Evolutionary conservation across 768 basidiomycete genomes (phyloP).

Genomic region (Mycena vitilis): DNA sequence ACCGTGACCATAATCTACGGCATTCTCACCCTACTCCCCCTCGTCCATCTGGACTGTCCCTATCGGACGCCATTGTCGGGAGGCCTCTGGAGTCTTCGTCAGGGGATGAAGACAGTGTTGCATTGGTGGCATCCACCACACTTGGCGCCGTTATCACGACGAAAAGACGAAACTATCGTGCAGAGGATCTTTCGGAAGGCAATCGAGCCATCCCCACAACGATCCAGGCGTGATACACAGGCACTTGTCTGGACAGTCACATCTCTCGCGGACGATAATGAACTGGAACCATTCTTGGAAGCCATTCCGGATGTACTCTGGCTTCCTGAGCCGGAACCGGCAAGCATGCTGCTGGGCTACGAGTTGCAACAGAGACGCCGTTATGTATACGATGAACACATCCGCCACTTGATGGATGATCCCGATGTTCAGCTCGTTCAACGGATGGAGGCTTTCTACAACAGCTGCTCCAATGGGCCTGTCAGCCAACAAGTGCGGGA

Average conservation of each 20-base stretch:
- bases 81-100: neutral
- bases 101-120: too few relatives aligned
- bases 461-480: too few relatives aligned
- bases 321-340: too few relatives aligned
- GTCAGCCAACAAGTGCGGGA: neutral
- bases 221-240: neutral
- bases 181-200: too few relatives aligned
- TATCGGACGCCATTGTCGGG: neutral
- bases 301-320: too few relatives aligned
- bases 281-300: too few relatives aligned
- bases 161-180: too few relatives aligned
- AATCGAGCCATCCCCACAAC: too few relatives aligned
- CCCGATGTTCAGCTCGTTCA: neutral
- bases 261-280: neutral
- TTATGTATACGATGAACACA: neutral
- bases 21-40: neutral
- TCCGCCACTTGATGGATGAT: neutral
- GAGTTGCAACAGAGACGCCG: neutral
- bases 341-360: too few relatives aligned
- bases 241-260: neutral
- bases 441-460: neutral
- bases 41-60: neutral
- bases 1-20: neutral
- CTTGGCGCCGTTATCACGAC: too few relatives aligned
- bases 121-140: too few relatives aligned